Percentiles rank a stretch among this genome's conserved stretches.
These are phyloP conservation scores for Paxillus involutus DNA, from an alignment of 768 basidiomycete genomes.

Conservation along the genomic window DNA sequence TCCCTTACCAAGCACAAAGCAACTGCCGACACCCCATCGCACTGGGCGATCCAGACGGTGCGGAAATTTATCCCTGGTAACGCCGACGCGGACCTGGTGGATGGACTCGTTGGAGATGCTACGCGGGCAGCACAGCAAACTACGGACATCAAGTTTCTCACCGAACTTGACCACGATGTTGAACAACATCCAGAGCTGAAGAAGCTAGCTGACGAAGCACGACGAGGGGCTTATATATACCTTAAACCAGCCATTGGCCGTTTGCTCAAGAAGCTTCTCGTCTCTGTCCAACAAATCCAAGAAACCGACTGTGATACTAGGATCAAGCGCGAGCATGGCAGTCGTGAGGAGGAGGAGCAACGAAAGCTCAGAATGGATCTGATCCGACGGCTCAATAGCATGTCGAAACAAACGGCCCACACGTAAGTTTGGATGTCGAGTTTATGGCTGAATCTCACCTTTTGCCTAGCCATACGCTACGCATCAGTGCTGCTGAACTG, in stretches of 20 bases:
- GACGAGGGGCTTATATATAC: not conserved
- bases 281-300: slow-evolving; percentile 9
- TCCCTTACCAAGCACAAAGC: not conserved
- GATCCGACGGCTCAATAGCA: slow-evolving; percentile 19
- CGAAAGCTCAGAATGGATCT: slow-evolving; percentile 11
- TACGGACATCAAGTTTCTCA: slow-evolving; percentile 16
- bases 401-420: slow-evolving; percentile 2
- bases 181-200: slow-evolving; percentile 5
- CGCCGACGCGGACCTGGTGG: not conserved
- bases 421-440: slow-evolving; percentile 6
- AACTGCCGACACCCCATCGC: not conserved
- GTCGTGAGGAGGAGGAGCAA: slow-evolving; percentile 8
- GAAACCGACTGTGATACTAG: not conserved
- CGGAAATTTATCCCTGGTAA: not conserved
- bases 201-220: not conserved
- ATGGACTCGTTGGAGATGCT: slow-evolving; percentile 6
- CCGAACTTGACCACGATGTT: slow-evolving; percentile 1
- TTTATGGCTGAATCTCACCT: not conserved
- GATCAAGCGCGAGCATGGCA: slow-evolving; percentile 1
- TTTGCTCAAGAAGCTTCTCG: slow-evolving; percentile 8
- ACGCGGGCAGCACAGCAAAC: not conserved
- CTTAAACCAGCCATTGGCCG: not conserved
- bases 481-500: slow-evolving; percentile 1
- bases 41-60: not conserved
- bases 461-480: slow-evolving; percentile 6